Evolutionary conservation across 2,329 filamentous ascomycete species (phyloP), one percentile per base, ranked within the genome.

Genomic region (Akanthomyces muscarius): DNA sequence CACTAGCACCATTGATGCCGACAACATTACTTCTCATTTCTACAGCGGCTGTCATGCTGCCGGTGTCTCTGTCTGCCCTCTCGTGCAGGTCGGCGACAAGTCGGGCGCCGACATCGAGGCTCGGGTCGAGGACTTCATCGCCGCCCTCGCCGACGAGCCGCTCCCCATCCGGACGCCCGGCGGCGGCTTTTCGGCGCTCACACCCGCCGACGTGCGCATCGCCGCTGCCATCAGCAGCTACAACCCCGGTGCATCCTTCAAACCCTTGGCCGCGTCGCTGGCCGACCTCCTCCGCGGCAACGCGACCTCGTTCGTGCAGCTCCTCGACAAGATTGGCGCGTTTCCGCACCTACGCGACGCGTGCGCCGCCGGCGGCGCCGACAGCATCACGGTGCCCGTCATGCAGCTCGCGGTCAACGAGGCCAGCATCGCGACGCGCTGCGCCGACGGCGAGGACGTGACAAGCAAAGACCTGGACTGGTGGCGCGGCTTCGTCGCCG

Each of bases 1-100:
- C 14, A 69, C 64, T 18, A 74, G 72, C 66, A 69, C 74, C 1
- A 60, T 67, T 58, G 74, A 76, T 51, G 70, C 73, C 0, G 69
- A 75, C 14, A 65, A 69, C 4, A 65, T 71, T n/a, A 63, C 72
- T 21, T 64, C 65, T 2, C 66, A 66, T 30, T 70, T 75, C 48
- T 76, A 68, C 61, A 66, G 63, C 10, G 65, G 68, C 1, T 76
- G 74, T 61, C 72, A 71, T 62, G 58, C 65, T 0, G 68, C 62
- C 4, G 63, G 66, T 1, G 33, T 58, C 1, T 58, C 61, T 2
- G 57, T 48, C 0, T 76, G 74, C 60, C 61, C 70, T 2, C 67
- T 76, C 21, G 65, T 64, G 51, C 45, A 61, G 2, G 1, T 64
- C 1, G 58, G 44, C 16, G 73, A 75, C 64, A 57, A 52, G 2